Evolutionary conservation across 1,139 yeast species (phyloP), one percentile per base, ranked within the genome.

Genomic region (Taphrina wiesneri): DNA sequence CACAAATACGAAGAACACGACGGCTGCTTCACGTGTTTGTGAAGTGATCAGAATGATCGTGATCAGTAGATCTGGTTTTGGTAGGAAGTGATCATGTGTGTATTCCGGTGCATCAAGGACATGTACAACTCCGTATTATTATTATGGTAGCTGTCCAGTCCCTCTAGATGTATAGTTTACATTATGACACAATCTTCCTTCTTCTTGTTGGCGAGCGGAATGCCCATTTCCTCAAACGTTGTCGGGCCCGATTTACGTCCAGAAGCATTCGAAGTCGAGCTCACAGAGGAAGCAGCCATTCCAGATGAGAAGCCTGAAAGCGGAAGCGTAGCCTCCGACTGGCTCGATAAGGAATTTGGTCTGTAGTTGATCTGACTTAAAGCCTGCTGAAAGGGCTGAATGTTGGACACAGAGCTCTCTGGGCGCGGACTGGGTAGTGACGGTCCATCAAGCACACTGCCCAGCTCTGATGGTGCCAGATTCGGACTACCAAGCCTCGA

Each of bases 161-260:
- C n/a, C n/a, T n/a, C n/a, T n/a, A n/a, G n/a, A 30, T 30, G 11
- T 30, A 30, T 30, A 30, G n/a, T 21, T 57, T 71, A 74, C 77
- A 74, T 74, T 54, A 74, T 70, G 23, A 69, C 65, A 68, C 77
- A 74, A 30, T 74, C 76, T 30, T 71, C 73, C 52, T 71, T 71
- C 36, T 71, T 71, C 56, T 72, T 72, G 51, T 63, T 59, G 23
- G 70, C 70, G 15, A 68, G 56, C 3, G 76, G 75, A 19, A 74
- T 71, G 13, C 75, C 74, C 77, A 74, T 74, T 56, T 74, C 77
- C 49, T 74, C 77, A 67, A 74, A 74, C n/a, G 76, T 74, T 67
- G 88, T 87, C n/a, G 68, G 60, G 3, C 67, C 66, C 6, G 66
- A 9, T 69, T 54, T 32, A 15, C 41, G 28, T 17, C 34, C 15